Conservation (phyloP, 148 eudicot genomes). For the Arctostaphylos glauca region DNA sequence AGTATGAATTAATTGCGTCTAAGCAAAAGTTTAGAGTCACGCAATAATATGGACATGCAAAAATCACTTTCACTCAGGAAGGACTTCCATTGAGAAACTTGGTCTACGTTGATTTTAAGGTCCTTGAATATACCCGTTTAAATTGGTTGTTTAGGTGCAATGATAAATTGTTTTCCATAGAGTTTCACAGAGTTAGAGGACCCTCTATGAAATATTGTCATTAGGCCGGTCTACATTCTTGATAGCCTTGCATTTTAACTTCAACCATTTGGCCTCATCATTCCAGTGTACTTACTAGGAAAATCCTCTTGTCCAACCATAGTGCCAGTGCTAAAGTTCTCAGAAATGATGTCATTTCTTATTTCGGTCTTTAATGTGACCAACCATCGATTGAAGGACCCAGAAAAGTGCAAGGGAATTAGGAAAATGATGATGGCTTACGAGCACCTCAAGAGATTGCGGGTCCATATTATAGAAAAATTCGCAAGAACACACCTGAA, state of each 20-base stretch:
- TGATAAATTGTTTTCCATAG: background rate
- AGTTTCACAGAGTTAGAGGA: background rate
- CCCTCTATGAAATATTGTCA: background rate
- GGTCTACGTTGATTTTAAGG: background rate
- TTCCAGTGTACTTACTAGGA: background rate
- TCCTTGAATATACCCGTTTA: background rate
- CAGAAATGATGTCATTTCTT: background rate
- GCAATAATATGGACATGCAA: background rate
- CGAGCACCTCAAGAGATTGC: background rate
- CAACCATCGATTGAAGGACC: background rate
- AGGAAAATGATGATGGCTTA: background rate
- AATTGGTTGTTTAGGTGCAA: slow-evolving; percentile 2
- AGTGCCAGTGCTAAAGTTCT: background rate
- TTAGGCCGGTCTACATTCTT: background rate
- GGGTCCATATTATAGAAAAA: background rate
- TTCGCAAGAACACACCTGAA: background rate
- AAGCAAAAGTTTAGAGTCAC: background rate
- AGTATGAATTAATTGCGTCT: background rate
- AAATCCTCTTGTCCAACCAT: background rate
- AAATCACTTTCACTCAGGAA: background rate
- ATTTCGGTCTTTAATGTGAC: background rate
- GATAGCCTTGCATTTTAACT: background rate
- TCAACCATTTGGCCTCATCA: background rate
- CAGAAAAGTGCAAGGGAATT: background rate
- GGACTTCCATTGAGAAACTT: background rate